Conservation (phyloP, 176 grass and related monocot species). For the Zea luxurians region DNA sequence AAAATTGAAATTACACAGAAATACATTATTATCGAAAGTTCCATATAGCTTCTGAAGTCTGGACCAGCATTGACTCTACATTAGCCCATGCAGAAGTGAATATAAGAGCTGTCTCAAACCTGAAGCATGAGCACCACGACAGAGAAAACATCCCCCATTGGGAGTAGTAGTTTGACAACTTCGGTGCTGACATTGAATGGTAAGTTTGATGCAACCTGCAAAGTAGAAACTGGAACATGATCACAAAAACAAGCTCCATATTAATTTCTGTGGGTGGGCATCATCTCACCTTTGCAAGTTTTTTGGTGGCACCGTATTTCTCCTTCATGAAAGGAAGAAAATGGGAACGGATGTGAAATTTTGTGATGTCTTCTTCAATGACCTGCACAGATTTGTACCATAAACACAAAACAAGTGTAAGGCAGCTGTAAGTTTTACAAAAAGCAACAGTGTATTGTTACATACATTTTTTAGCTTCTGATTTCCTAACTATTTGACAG, state of each 20-base stretch:
- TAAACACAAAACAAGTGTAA: background rate
- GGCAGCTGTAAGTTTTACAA: slow-evolving; percentile 2
- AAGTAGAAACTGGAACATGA: slow-evolving; percentile 25
- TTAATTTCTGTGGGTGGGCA: background rate
- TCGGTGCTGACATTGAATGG: slow-evolving; percentile 97
- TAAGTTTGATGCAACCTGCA: slow-evolving; percentile 92
- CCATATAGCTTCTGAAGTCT: background rate
- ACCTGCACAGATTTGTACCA: slow-evolving; percentile 46
- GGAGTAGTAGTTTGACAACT: slow-evolving; percentile 87
- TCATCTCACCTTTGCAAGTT: slow-evolving; percentile 67
- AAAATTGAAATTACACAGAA: slow-evolving; percentile 19
- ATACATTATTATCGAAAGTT: background rate
- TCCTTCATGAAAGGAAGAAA: slow-evolving; percentile 73
- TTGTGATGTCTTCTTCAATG: slow-evolving; percentile 88
- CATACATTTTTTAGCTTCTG: background rate
- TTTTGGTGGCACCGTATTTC: slow-evolving; percentile 32
- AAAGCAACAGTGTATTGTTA: slow-evolving; percentile 12
- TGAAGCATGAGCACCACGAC: slow-evolving; percentile 86
- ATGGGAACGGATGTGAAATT: slow-evolving; percentile 69
- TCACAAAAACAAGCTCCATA: slow-evolving; percentile 16
- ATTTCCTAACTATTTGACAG: background rate
- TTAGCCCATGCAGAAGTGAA: slow-evolving; percentile 9
- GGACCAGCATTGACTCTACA: background rate
- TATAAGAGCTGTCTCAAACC: slow-evolving; percentile 46
- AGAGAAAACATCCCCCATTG: slow-evolving; percentile 95